Percentiles rank a stretch among this genome's conserved stretches.
Conservation (phyloP, 2,329 filamentous ascomycete species). For the Beauveria rudraprayagi region DNA sequence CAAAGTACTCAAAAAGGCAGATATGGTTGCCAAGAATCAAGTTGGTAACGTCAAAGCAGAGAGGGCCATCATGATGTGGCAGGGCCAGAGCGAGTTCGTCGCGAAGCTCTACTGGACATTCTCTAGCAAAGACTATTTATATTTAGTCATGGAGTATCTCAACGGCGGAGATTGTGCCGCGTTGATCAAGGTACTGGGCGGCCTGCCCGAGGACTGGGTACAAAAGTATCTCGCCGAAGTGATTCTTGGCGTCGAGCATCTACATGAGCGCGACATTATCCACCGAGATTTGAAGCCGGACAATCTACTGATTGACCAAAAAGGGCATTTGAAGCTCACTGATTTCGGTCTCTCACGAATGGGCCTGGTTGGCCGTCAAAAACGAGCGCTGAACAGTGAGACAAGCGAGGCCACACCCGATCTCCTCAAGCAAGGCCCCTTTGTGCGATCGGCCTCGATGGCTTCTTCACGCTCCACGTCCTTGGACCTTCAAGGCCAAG, state of each 20-base stretch:
- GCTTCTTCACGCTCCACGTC: constrained; percentile 89
- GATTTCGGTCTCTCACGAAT: constrained; percentile 96
- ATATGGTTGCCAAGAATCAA: constrained; percentile 99
- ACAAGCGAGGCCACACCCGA: constrained; percentile 81
- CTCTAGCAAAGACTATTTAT: constrained; percentile 97
- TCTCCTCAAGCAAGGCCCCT: constrained; percentile 84
- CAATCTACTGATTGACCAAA: constrained; percentile 93
- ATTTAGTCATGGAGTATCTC: constrained; percentile 97
- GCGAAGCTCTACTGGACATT: constrained; percentile 99
- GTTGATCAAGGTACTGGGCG: constrained; percentile 86
- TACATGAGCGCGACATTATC: constrained; percentile 90
- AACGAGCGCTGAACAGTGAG: constrained; percentile 74
- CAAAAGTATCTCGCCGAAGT: constrained; percentile 97
- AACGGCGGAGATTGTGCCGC: constrained; percentile 97
- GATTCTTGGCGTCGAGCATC: constrained; percentile 89
- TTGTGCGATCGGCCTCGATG: constrained; percentile 76
- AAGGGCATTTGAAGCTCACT: constrained; percentile 91
- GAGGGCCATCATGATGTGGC: constrained; percentile 99
- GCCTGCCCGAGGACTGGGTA: constrained; percentile 92
- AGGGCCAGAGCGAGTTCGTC: constrained; percentile 97
- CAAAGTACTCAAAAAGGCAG: constrained; percentile 97
- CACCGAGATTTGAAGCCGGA: constrained; percentile 96
- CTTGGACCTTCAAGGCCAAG: constrained; percentile 70
- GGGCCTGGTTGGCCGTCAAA: constrained; percentile 93
- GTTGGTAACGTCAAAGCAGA: constrained; percentile 99